phyloP scores from a whole-genome alignment of 495 filamentous ascomycete genomes.

The Oleoguttula mirabilis region DNA sequence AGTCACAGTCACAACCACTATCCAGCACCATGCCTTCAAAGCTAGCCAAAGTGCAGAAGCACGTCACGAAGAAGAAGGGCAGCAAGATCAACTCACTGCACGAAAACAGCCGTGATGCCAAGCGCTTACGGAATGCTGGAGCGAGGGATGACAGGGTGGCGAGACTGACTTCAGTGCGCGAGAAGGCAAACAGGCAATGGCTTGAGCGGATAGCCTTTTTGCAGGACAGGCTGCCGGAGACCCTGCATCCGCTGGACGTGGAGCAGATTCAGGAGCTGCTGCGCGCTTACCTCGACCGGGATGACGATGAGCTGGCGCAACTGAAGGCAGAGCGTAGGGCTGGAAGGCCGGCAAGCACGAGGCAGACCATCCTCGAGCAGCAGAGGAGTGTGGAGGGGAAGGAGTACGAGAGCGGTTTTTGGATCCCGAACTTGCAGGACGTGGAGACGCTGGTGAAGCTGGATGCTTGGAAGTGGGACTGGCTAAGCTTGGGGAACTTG shows the following conservation, averaged over 20 bases:
- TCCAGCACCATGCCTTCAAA: slow-evolving; percentile 81
- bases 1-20: no score
- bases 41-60: slow-evolving; percentile 68
- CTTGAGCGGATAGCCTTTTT: slow-evolving; percentile 61
- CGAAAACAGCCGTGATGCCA: slow-evolving; percentile 69
- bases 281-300: slow-evolving; percentile 56
- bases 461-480: slow-evolving; percentile 49
- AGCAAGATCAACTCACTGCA: slow-evolving; percentile 57
- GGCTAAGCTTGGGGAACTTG: slow-evolving; percentile 46
- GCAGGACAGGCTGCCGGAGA: slow-evolving; percentile 48
- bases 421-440: slow-evolving; percentile 52
- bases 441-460: slow-evolving; percentile 41
- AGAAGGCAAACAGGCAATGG: slow-evolving; percentile 51
- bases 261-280: slow-evolving; percentile 51
- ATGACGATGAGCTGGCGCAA: slow-evolving; percentile 61
- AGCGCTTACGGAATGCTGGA: slow-evolving; percentile 59
- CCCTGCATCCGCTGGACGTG: slow-evolving; percentile 41
- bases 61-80: slow-evolving; percentile 64
- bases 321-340: slow-evolving; percentile 65
- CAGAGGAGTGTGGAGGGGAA: slow-evolving; percentile 57
- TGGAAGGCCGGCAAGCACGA: slow-evolving; percentile 65
- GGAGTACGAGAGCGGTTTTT: slow-evolving; percentile 77
- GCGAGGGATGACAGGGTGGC: slow-evolving; percentile 65
- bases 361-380: slow-evolving; percentile 65
- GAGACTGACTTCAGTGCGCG: slow-evolving; percentile 46